Base-by-base conservation (phyloP, 345 rosid species). In the Passiflora organensis region DNA sequence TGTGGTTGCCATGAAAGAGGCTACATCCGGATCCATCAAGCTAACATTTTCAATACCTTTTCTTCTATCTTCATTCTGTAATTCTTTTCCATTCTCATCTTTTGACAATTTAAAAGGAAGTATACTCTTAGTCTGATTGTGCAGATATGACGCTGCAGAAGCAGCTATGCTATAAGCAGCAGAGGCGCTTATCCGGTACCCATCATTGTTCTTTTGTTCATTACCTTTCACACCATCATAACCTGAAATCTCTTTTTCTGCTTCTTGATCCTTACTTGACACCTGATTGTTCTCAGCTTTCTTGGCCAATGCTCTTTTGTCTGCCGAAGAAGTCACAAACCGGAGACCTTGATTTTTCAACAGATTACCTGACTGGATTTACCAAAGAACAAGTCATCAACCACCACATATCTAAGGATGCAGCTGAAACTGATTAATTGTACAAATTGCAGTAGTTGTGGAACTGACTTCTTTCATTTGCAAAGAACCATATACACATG, bases 141-240 rank as follows among this genome's bases (percentile, higher is more conserved):
- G 89, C 58, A 93, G 63, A 79, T 83, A 91, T 63, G 94, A 83
- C 23, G 96, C 96, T 22, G 95, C 89, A 32, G 91, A 80, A 53
- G 96, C 87, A 51, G 95, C 95, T 51, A 82, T 75, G 20, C 85
- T 80, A 54, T 84, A 93, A 41, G 89, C 95, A 68, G 84, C 70
- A 19, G 97, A 74, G 32, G 88, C 78, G 37, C 82, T 79, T 16
- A 85, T 69, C 6, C 46, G 55, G 57, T 59, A 45, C 59, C 82
- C 77, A 48, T 43, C 39, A 28, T 60, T 69, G 58, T 60, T 69
- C 58, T 69, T 71, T 65, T 58, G 73, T 55, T 76, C 77, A 51
- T 59, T 53, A 42, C 20, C 65, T 59, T 55, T 66, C 6, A 22
- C 60, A 59, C 78, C 43, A 60, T 69, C 55, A 72, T 55, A 10